Conservation (phyloP, 176 grass and related monocot species). For the Musa schizocarpa region DNA sequence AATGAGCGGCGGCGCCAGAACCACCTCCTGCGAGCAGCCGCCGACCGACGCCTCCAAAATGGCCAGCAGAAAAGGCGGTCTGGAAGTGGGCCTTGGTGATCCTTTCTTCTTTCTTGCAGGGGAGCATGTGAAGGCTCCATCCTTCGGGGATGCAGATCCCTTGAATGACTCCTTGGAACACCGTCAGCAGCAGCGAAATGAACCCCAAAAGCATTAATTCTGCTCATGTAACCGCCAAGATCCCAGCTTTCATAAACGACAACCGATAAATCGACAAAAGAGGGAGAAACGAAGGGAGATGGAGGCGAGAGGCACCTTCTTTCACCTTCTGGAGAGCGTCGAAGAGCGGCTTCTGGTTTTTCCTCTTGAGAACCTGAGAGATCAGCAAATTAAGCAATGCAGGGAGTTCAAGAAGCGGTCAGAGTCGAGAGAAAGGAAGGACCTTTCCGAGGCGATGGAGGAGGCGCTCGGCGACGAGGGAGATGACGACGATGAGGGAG, state of each 20-base stretch:
- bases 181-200: slow-evolving; percentile 35
- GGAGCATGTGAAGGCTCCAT: slow-evolving; percentile 19
- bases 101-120: slow-evolving; percentile 21
- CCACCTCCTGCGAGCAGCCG: slow-evolving; percentile 19
- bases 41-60: slow-evolving; percentile 1
- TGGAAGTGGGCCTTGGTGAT: slow-evolving; percentile 4
- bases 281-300: not conserved
- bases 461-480: slow-evolving; percentile 58
- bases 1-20: not conserved
- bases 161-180: slow-evolving; percentile 29
- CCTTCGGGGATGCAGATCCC: slow-evolving; percentile 22
- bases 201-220: slow-evolving; percentile 48
- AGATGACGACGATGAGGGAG: slow-evolving; percentile 66
- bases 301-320: slow-evolving; percentile 19
- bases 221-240: not conserved
- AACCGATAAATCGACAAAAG: not conserved
- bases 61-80: not conserved
- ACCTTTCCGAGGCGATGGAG: slow-evolving; percentile 90
- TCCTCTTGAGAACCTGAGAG: slow-evolving; percentile 26
- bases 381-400: not conserved
- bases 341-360: slow-evolving; percentile 33
- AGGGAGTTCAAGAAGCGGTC: not conserved
- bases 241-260: not conserved
- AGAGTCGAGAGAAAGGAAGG: not conserved
- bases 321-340: slow-evolving; percentile 46